Evolutionary conservation across 495 filamentous ascomycete species (phyloP), one percentile per base, ranked within the genome.

Genomic region (Trichocladium antarcticum): DNA sequence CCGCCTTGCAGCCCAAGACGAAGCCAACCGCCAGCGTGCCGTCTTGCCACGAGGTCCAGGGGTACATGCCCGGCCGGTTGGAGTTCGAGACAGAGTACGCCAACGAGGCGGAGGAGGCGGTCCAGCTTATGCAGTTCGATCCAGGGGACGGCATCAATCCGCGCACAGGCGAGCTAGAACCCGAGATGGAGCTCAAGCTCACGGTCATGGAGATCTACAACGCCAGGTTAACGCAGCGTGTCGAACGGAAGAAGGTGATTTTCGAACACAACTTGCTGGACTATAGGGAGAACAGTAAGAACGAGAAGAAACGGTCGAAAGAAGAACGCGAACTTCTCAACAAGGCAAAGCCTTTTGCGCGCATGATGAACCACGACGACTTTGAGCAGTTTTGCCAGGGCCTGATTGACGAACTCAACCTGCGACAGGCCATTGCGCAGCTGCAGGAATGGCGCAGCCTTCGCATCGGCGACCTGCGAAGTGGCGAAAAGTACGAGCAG

Each of bases 151-250:
- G 92, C 41, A 74, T 92, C 54, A 89, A 92, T 53, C 80, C 81
- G 5, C 69, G 75, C 11, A 95, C 87, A 2, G 84, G 85, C 51
- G 83, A 88, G 56, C 68, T 84, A 15, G 93, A 97, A 50, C 87
- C 89, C 10, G 92, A 99, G 66, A 90, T 89, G 74, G 89, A 95
- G 52, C 73, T 99, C 50, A 99, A 99, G 72, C 79, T 96, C 71
- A 94, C 89, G 0, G 88, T 99, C 3, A 96, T 99, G 76, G 89
- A 95, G 54, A 96, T 99, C 47, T 99, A 99, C 68, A 97, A 97
- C 60, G 83, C 85, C 21, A 83, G 89, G 14, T 71, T 99, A 20
- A 95, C 88, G 6, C 82, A 86, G 36, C 80, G 92, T 28, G 89
- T 85, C n/a, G 89, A 97, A 58, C 77, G 92, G 36, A 99, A 99